Evolutionary conservation across 2,329 filamentous ascomycete species (phyloP), one percentile per base, ranked within the genome.

Genomic region (Pseudogymnoascus sp.): DNA sequence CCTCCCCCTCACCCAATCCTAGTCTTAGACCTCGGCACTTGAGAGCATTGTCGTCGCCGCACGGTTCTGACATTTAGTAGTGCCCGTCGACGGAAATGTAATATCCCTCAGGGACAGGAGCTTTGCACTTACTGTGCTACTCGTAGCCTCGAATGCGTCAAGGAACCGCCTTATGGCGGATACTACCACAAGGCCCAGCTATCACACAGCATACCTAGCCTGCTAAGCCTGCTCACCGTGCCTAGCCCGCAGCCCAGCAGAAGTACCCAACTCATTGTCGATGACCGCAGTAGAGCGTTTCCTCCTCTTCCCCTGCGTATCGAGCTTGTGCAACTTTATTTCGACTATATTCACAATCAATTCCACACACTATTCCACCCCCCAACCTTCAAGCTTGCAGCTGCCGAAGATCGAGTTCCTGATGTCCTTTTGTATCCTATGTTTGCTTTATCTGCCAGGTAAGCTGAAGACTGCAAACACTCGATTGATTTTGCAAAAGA

Each of bases 331-430:
- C 61, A 65, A 23, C 59, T 68, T 7, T 69, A 69, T 61, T 69
- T 69, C 53, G 67, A 68, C 42, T 63, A 65, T 59, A 65, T 68
- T 14, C 68, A 69, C 56, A 66, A 68, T 53, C 66, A 68, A 42
- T 68, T 68, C 25, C 68, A 69, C 43, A 64, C 63, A 9, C 34
- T 69, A 9, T 69, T 69, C 31, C 68, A 69, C 46, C 62, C 64
- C 16, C 65, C 66, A 16, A 66, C 56, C 34, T 66, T 69, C 31
- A 62, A 66, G 23, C 61, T 62, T 38, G 61, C 65, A 40, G 62
- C 67, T 3, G 11, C 31, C 16, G 34, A 62, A 31, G 64, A 65
- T 6, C 60, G 11, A 38, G 63, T 64, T 36, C 67, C 66, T 7
- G 62, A 49, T 34, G 65, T 68, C 9, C 21, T 68, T 43, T 40